Evolutionary conservation across 805 yeast genomes (phyloP).

Genomic region (Hanseniaspora lachancei): DNA sequence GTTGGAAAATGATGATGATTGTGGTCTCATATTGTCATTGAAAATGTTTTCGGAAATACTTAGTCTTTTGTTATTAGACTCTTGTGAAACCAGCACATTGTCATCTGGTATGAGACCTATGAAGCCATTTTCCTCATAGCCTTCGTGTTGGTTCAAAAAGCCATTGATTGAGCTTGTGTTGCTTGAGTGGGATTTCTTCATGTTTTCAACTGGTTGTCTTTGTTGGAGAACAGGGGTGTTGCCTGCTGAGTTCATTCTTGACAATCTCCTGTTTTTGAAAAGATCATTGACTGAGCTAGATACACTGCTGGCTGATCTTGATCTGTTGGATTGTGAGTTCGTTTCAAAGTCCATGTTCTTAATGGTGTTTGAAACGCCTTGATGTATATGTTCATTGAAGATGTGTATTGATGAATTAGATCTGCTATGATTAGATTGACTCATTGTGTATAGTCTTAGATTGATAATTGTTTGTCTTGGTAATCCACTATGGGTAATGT

Average conservation of each 20-base stretch:
- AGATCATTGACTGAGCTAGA: slow-evolving; percentile 9
- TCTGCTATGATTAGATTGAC: slow-evolving; percentile 23
- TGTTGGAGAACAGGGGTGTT: background rate
- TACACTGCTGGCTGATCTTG: slow-evolving; percentile 8
- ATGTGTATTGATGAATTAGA: background rate
- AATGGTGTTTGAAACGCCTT: slow-evolving; percentile 7
- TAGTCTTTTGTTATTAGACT: background rate
- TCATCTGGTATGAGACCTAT: slow-evolving; percentile 3
- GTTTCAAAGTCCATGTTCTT: background rate
- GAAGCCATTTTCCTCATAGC: background rate
- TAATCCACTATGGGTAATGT: too few species aligned
- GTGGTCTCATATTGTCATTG: background rate
- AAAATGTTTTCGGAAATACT: background rate
- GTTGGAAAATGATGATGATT: slow-evolving; percentile 11
- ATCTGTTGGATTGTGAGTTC: background rate
- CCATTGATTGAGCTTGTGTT: background rate
- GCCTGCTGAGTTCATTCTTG: background rate
- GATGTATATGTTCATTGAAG: slow-evolving; percentile 2
- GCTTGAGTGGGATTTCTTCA: background rate
- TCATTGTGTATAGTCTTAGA: background rate
- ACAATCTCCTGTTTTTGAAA: background rate
- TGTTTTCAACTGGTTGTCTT: background rate
- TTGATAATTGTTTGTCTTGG: too few species aligned
- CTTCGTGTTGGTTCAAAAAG: background rate
- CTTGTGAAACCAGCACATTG: background rate